A percentile compares a stretch with the other conserved stretches of the same genome.
These are phyloP conservation scores for Phaeoacremonium minimum DNA, from an alignment of 2,329 filamentous ascomycete species.

Conservation along the genomic window DNA sequence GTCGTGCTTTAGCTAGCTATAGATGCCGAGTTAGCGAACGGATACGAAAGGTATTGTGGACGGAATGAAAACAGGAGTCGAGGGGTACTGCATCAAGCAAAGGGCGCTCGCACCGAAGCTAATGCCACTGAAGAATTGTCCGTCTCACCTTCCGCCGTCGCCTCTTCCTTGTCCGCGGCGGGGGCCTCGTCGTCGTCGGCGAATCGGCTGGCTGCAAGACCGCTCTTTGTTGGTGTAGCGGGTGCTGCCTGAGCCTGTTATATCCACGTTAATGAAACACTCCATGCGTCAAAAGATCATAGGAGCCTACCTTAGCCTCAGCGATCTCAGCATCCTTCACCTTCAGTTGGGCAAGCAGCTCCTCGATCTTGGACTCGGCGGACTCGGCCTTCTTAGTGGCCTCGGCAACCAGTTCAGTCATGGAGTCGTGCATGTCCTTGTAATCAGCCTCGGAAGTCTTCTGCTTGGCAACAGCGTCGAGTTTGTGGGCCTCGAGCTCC, in stretches of 20 bases:
- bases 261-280: background rate
- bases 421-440: constrained; percentile 58
- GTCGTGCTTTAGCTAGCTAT: constrained; percentile 11
- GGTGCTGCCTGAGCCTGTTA: constrained; percentile 39
- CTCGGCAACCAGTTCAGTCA: constrained; percentile 57
- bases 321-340: constrained; percentile 61
- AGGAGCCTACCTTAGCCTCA: constrained; percentile 48
- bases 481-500: constrained; percentile 48
- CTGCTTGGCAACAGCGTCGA: constrained; percentile 43
- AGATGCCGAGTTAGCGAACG: constrained; percentile 1
- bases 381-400: constrained; percentile 48
- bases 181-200: constrained; percentile 28
- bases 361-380: constrained; percentile 40
- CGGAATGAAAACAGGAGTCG: constrained; percentile 9
- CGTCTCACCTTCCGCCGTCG: constrained; percentile 50
- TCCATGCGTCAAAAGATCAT: constrained; percentile 4
- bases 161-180: constrained; percentile 20
- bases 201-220: constrained; percentile 51
- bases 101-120: constrained; percentile 60
- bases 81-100: constrained; percentile 35
- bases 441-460: constrained; percentile 58
- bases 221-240: constrained; percentile 34
- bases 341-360: constrained; percentile 51
- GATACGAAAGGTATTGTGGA: constrained; percentile 3
- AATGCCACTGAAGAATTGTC: constrained; percentile 62